Conservation (phyloP, 2,329 filamentous ascomycete species). For the Epichloe bromicola region DNA sequence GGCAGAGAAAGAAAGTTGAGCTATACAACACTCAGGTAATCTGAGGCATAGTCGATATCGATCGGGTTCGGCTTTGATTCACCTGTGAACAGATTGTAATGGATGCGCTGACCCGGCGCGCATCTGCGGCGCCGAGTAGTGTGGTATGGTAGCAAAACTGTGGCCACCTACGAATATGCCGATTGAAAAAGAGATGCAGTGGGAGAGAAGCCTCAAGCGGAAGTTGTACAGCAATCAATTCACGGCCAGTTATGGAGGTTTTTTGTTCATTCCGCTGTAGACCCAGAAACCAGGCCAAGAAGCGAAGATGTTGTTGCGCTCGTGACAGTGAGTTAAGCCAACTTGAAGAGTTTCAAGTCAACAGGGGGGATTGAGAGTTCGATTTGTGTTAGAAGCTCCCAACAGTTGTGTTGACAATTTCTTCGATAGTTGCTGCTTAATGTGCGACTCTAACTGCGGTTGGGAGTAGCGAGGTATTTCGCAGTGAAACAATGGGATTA, state of each 20-base stretch:
- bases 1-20: conserved; percentile 2
- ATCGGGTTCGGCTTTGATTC: not conserved
- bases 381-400: not conserved
- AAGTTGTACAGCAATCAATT: not conserved
- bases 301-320: conserved; percentile 70
- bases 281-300: conserved; percentile 84
- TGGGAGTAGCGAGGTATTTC: not conserved
- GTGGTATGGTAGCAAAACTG: conserved; percentile 17
- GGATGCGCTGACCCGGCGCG: conserved; percentile 18
- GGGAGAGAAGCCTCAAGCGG: not conserved
- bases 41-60: not conserved
- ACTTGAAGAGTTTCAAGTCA: conserved; percentile 58
- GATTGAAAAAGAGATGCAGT: not conserved
- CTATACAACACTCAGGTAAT: conserved; percentile 17
- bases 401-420: not conserved
- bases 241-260: conserved; percentile 73
- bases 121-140: conserved; percentile 23
- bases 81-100: not conserved
- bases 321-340: conserved; percentile 70
- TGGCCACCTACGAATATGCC: conserved; percentile 4
- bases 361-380: not conserved
- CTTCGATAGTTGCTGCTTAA: not conserved
- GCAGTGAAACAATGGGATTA: not conserved
- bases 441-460: not conserved
- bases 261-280: conserved; percentile 92